phyloP scores from a whole-genome alignment of 768 basidiomycete species.

The Rhodosporidiobolus odoratus region DNA sequence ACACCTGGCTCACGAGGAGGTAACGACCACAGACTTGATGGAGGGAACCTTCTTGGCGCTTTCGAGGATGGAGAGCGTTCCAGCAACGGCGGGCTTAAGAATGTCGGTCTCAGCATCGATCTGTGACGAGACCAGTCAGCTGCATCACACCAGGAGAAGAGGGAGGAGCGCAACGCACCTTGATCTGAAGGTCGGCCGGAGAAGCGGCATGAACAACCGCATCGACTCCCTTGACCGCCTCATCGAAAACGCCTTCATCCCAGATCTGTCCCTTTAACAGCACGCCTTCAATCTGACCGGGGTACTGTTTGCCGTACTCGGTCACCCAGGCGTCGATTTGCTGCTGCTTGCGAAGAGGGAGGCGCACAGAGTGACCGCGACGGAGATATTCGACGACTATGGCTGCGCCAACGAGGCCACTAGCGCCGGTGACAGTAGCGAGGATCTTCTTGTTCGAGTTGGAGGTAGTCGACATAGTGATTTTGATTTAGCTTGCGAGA shows the following conservation, averaged over 20 bases:
- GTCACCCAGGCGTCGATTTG: background rate
- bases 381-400: background rate
- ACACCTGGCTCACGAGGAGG: background rate
- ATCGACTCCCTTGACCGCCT: background rate
- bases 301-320: background rate
- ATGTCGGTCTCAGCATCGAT: background rate
- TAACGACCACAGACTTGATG: background rate
- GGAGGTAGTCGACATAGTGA: background rate
- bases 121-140: background rate
- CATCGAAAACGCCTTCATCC: background rate
- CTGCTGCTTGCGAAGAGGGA: background rate
- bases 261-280: background rate
- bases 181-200: background rate
- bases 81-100: background rate
- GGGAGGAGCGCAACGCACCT: background rate
- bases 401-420: background rate
- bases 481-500: too few species aligned
- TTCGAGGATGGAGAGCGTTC: slow-evolving; percentile 2
- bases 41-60: background rate
- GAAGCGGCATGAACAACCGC: background rate
- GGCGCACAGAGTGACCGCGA: background rate
- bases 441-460: background rate
- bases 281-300: background rate
- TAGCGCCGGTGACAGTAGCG: background rate
- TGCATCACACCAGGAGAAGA: background rate